Conservation (phyloP, 2,329 filamentous ascomycete genomes). For the Pleurostoma richardsiae region DNA sequence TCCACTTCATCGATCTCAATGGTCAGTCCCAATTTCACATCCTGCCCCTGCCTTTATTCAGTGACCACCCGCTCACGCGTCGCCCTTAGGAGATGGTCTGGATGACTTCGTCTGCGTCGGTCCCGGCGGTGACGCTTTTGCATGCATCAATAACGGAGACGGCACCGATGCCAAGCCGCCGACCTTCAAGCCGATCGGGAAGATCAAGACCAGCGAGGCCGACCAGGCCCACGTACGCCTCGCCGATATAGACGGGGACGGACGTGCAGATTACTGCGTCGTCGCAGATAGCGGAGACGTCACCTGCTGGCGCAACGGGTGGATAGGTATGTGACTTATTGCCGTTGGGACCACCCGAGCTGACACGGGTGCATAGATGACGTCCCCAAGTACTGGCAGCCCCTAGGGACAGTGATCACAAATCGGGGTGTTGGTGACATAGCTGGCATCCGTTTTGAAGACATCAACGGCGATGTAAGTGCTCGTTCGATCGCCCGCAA, state of each 20-base stretch:
- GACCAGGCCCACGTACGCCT: conserved; percentile 15
- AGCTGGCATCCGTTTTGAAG: conserved; percentile 13
- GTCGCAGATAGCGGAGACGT: conserved; percentile 5
- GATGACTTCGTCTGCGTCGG: conserved; percentile 24
- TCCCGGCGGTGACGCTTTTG: conserved; percentile 8
- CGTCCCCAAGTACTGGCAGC: conserved; percentile 22
- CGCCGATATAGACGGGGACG: conserved; percentile 24
- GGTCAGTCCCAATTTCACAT: background rate
- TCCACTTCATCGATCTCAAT: conserved; percentile 9
- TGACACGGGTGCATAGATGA: conserved; percentile 2
- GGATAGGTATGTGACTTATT: background rate
- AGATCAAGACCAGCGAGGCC: conserved; percentile 9
- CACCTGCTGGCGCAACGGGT: conserved; percentile 8
- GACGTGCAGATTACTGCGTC: conserved; percentile 25
- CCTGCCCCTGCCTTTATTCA: background rate
- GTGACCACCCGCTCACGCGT: background rate
- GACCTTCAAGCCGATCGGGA: conserved; percentile 13
- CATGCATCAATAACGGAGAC: conserved; percentile 15
- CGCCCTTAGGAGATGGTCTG: conserved; percentile 12
- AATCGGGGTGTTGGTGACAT: conserved; percentile 13
- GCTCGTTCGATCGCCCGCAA: background rate
- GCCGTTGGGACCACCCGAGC: background rate
- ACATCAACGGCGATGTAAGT: conserved; percentile 14
- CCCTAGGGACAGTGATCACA: conserved; percentile 16
- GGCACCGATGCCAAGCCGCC: conserved; percentile 8